Evolutionary conservation across 306 rosid species (phyloP), one percentile per base, ranked within the genome.

Genomic region (Prunus campanulata): DNA sequence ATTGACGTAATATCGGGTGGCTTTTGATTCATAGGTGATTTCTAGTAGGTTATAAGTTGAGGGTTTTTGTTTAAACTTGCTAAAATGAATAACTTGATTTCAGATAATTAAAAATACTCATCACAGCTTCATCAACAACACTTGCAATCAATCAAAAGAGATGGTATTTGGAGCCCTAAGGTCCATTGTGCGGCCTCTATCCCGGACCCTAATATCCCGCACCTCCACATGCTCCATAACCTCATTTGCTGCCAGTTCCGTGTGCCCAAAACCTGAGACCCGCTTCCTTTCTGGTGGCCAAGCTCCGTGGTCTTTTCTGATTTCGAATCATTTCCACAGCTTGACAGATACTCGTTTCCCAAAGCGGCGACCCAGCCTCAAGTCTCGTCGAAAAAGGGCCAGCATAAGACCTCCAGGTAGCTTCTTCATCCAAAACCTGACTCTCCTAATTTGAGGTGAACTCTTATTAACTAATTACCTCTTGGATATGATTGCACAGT

Each of bases 301-400:
- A 64, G 81, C 83, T 51, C 90, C 85, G 35, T 85, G 91, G 90
- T 30, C 79, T 72, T 44, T 79, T 76, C 85, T 86, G 22, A 68
- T 83, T 68, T 24, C 66, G 47, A 90, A 67, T 72, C 88, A 83
- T 77, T 81, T 92, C 20, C 89, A 89, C 83, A 88, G 92, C 85
- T 88, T 95, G 86, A 92, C 97, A 8, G 97, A 95, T 19, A 81
- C 97, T 64, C 92, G 92, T 47, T 83, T 82, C 67, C 97, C 97
- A 3, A 94, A 92, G 86, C 81, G 96, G 70, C 86, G 98, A 3
- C 97, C 98, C 39, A 63, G 80, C 2, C 82, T 81, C 72, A 88
- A 84, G 74, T 79, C 98, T 25, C 96, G 89, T 51, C 91, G 93
- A 48, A 95, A 90, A 81, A 87, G 97, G 79, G 88, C 93, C 54